Conservation (phyloP, 495 filamentous ascomycete species). For the Geoglossum glabrum region DNA sequence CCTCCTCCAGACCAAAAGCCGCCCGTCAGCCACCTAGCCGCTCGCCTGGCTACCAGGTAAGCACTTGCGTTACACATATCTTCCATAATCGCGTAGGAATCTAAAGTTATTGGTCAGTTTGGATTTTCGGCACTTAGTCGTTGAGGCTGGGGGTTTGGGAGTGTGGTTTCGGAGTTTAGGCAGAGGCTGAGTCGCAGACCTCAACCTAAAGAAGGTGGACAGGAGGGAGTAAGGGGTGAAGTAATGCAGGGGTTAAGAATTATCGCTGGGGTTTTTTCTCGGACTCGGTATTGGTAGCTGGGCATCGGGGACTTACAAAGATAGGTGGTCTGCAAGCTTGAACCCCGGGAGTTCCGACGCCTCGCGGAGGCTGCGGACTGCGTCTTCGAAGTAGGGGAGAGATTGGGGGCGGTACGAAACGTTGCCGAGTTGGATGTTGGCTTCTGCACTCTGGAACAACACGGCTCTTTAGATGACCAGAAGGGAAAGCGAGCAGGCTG, state of each 20-base stretch:
- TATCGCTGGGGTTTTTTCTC: too few relatives aligned
- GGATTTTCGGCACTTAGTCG: not conserved
- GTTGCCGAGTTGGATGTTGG: slow-evolving; percentile 2
- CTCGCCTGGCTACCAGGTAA: not conserved
- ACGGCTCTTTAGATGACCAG: not conserved
- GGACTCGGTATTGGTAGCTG: too few relatives aligned
- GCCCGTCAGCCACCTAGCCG: not conserved
- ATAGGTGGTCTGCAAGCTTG: not conserved
- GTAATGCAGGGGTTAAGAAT: too few relatives aligned
- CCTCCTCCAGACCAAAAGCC: not conserved
- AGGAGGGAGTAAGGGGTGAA: too few relatives aligned
- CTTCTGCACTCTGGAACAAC: not conserved
- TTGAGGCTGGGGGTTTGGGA: not conserved
- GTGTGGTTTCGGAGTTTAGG: too few relatives aligned
- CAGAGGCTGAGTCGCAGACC: too few relatives aligned
- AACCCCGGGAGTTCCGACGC: not conserved
- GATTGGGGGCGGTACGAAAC: not conserved
- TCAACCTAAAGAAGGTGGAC: too few relatives aligned
- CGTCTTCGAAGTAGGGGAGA: not conserved
- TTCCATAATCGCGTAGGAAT: not conserved
- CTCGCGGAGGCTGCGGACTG: not conserved
- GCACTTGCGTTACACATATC: not conserved
- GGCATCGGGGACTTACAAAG: not conserved
- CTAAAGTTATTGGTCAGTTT: not conserved
- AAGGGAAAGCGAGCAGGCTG: not conserved